Evolutionary conservation across 805 yeast species (phyloP).

Genomic region (Citeromyces nyonsensis): DNA sequence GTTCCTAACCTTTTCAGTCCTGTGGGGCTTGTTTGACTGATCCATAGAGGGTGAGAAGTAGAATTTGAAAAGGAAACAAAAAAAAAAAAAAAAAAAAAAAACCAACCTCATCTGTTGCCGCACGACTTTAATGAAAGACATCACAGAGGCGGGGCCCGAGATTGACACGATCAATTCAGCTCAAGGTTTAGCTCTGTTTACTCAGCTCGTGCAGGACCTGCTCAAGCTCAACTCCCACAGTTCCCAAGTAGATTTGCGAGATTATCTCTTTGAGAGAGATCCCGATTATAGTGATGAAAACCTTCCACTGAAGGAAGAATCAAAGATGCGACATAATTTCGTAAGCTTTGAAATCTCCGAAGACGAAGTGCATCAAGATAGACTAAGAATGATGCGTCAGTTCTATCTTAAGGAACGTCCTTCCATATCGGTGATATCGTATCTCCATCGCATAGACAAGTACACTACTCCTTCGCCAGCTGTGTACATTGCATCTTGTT

Average conservation of each 20-base stretch:
- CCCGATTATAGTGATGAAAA: not conserved
- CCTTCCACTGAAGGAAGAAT: slow-evolving; percentile 1
- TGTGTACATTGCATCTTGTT: slow-evolving; percentile 14
- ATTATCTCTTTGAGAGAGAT: no score
- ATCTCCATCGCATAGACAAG: slow-evolving; percentile 15
- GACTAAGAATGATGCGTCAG: slow-evolving; percentile 6
- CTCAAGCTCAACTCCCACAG: no score
- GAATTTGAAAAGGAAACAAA: not conserved
- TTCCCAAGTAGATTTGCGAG: no score
- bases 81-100: not conserved
- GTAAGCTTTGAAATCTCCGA: not conserved
- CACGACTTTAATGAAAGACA: no score
- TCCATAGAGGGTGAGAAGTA: slow-evolving; percentile 6
- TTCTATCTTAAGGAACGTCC: slow-evolving; percentile 17
- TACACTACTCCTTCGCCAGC: slow-evolving; percentile 15
- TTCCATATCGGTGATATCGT: slow-evolving; percentile 9
- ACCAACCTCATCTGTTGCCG: no score
- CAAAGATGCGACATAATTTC: slow-evolving; percentile 1
- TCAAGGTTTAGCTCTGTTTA: no score
- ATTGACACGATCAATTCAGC: no score
- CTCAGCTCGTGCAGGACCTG: no score
- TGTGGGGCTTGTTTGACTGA: slow-evolving; percentile 73
- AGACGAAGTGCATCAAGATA: not conserved
- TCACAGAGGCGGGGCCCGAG: no score
- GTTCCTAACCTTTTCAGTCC: slow-evolving; percentile 30